phyloP scores from a whole-genome alignment of 305 asterid genomes.

The Ilex paraguariensis region DNA sequence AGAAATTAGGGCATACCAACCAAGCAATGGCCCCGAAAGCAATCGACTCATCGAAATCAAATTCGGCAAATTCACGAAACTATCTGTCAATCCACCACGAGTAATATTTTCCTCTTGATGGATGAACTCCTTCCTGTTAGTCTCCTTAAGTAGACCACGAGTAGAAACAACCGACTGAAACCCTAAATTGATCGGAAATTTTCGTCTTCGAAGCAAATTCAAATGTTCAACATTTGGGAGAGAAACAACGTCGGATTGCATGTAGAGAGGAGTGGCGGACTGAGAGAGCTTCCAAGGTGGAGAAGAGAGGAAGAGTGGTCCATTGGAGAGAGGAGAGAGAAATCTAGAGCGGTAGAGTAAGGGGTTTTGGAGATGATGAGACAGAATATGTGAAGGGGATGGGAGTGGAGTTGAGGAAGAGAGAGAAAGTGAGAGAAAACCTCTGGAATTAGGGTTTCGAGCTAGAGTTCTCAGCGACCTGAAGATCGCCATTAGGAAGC shows the following conservation, averaged over 20 bases:
- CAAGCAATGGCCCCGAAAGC: slow-evolving; percentile 89
- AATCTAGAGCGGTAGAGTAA: slow-evolving; percentile 48
- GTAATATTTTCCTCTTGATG: slow-evolving; percentile 22
- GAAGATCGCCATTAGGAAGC: slow-evolving; percentile 53
- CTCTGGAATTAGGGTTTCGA: slow-evolving; percentile 6
- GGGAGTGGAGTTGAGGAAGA: background rate
- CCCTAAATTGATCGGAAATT: slow-evolving; percentile 27
- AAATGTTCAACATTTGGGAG: slow-evolving; percentile 34
- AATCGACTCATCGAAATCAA: slow-evolving; percentile 66
- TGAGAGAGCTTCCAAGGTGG: slow-evolving; percentile 90
- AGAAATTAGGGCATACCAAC: slow-evolving; percentile 49
- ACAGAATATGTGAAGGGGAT: background rate
- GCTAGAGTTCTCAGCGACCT: slow-evolving; percentile 55
- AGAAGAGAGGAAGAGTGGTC: slow-evolving; percentile 67
- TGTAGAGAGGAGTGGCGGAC: slow-evolving; percentile 76
- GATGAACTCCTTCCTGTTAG: slow-evolving; percentile 10
- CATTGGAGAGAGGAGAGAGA: slow-evolving; percentile 32
- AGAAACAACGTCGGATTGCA: slow-evolving; percentile 58
- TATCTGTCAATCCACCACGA: slow-evolving; percentile 31
- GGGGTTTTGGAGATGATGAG: slow-evolving; percentile 22
- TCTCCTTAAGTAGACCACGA: slow-evolving; percentile 15
- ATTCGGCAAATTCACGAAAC: slow-evolving; percentile 73
- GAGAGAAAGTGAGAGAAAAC: background rate
- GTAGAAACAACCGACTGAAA: slow-evolving; percentile 14
- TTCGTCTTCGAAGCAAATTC: slow-evolving; percentile 27